Base-by-base conservation (phyloP, 352 stramenopile species). In the Globisporangium acanthophoron region DNA sequence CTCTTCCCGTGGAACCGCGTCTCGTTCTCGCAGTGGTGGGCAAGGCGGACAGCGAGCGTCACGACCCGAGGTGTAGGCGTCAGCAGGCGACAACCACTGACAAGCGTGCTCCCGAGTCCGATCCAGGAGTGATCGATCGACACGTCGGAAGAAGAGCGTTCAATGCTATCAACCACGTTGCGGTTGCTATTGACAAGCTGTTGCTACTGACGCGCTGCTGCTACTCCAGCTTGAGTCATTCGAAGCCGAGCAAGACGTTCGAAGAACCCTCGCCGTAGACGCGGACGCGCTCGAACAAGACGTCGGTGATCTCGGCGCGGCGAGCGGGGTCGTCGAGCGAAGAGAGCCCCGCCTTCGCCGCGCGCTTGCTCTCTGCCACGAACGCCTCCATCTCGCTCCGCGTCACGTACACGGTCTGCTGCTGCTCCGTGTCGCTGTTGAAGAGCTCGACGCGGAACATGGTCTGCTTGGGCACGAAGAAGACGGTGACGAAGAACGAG, bases 21-120 rank as follows among this genome's bases (percentile, higher is more conserved):
- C 16, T 92, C 81, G 21, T 80, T 94, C 40, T 66, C 84, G 2
- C 76, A 92, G 46, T 94, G 85, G 85, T 94, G 85, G 85, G 62
- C 71, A 15, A 79, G 81, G 45, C 74, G 80, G 29, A 70, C 58
- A 24, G 71, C 63, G 35, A 58, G 37, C 16, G 44, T 18, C 20
- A 29, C 44, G n/a, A 49, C 18, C 15, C 43, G 20, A 13, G 7
- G 27, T 33, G 47, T 59, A 2, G 13, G 51, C 18, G 11, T 15
- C 18, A 47, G 51, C 15, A 55, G 62, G 62, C 66, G 59, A 24
- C 56, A 67, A 18, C 65, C 66, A 13, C 56, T 37, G 24, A 31
- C 18, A 0, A 46, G 27, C 9, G 15, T 52, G 37, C 62, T 57
- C 0, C 27, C 61, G 11, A 54, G 69, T 53, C 58, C 59, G 37